These are phyloP conservation scores for Trametes hirsuta DNA, from an alignment of 1,284 basidiomycete genomes.

Conservation along the genomic window DNA sequence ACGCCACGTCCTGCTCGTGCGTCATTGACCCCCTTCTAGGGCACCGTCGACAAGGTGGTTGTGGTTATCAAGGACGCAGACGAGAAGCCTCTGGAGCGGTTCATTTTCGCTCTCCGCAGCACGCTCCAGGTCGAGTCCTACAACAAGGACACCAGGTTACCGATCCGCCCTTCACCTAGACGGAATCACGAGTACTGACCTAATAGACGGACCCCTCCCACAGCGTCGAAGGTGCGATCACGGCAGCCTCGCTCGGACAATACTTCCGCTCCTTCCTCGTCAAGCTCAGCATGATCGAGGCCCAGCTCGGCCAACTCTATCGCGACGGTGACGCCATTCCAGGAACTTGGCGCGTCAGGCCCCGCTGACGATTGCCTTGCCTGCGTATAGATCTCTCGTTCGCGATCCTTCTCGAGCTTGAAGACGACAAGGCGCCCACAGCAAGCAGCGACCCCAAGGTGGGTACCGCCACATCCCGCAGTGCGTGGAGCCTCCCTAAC, in stretches of 20 bases:
- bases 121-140: conserved; percentile 72
- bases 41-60: conserved; percentile 73
- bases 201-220: not conserved
- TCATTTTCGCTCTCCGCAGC: conserved; percentile 75
- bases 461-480: not conserved
- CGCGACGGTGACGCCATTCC: conserved; percentile 44
- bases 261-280: conserved; percentile 87
- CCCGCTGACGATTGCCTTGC: not conserved
- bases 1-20: not conserved
- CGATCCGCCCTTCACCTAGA: not conserved
- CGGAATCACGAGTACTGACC: not conserved
- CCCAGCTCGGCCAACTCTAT: conserved; percentile 67
- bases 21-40: conserved; percentile 43
- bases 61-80: conserved; percentile 81
- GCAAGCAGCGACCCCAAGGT: conserved; percentile 51
- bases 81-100: conserved; percentile 78
- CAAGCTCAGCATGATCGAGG: conserved; percentile 82
- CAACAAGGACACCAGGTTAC: conserved; percentile 64
- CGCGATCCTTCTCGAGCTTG: conserved; percentile 81
- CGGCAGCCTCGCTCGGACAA: conserved; percentile 64
- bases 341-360: not conserved
- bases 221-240: conserved; percentile 74
- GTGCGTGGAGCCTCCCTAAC: not conserved
- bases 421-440: conserved; percentile 67
- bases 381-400: conserved; percentile 68